These are phyloP conservation scores for Hericium erinaceus DNA, from an alignment of 768 basidiomycete species.

Conservation along the genomic window DNA sequence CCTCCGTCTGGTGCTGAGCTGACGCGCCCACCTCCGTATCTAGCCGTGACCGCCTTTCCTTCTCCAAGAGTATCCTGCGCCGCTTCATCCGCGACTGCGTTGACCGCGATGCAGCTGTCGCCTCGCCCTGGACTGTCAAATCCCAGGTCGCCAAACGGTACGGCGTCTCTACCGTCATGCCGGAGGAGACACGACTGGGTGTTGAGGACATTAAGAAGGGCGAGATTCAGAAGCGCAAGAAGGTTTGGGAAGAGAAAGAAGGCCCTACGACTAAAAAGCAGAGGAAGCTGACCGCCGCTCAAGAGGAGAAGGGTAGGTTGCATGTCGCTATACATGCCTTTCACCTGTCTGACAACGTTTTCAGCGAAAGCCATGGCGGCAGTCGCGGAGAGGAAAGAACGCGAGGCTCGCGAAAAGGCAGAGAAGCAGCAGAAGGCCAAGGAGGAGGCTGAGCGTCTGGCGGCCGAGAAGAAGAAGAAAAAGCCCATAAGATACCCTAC, in stretches of 20 bases:
- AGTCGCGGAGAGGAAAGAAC: constrained; percentile 54
- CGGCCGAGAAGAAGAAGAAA: constrained; percentile 79
- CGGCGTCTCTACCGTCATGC: constrained; percentile 78
- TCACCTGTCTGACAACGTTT: background rate
- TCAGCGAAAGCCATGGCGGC: constrained; percentile 23
- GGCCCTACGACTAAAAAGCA: constrained; percentile 67
- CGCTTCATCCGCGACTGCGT: constrained; percentile 95
- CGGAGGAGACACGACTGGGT: constrained; percentile 70
- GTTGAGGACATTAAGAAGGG: constrained; percentile 77
- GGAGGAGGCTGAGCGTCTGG: constrained; percentile 63
- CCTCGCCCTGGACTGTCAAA: constrained; percentile 95
- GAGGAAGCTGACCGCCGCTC: constrained; percentile 64
- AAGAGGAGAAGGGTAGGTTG: constrained; percentile 64
- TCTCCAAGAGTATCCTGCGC: constrained; percentile 94
- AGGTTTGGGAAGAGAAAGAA: constrained; percentile 84
- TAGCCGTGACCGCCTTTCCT: constrained; percentile 91
- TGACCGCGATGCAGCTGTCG: constrained; percentile 83
- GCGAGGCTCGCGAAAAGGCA: constrained; percentile 60
- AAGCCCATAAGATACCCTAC: constrained; percentile 88
- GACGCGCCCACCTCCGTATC: background rate
- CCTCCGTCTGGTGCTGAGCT: background rate
- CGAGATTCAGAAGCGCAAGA: constrained; percentile 90
- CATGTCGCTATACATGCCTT: background rate
- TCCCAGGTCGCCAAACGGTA: constrained; percentile 74
- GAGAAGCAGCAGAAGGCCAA: constrained; percentile 56